Conservation (phyloP, 768 basidiomycete species). For the Termitomyces sp. region DNA sequence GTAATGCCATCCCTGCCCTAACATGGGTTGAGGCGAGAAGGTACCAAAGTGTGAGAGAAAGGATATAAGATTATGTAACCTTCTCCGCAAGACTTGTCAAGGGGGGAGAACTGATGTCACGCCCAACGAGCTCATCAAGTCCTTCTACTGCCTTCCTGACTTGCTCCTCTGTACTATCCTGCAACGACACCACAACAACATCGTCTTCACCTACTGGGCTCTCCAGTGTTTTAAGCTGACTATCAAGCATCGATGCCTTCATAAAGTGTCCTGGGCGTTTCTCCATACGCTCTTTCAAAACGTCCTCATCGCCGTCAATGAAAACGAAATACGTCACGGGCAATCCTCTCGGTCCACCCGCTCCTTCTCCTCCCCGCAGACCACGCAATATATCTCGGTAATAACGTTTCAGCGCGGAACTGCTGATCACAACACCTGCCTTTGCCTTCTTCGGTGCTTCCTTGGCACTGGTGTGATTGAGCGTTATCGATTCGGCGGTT, state of each 20-base stretch:
- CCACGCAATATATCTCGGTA: conserved; percentile 86
- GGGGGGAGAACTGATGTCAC: neutral
- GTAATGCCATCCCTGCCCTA: neutral
- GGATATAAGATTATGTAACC: neutral
- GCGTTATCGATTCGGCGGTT: conserved; percentile 46
- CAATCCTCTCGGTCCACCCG: neutral
- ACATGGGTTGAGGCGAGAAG: neutral
- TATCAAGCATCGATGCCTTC: conserved; percentile 78
- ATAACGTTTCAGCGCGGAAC: conserved; percentile 75
- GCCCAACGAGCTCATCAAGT: conserved; percentile 23
- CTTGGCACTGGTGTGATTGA: neutral
- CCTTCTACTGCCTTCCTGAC: conserved; percentile 38
- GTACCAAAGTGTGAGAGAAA: neutral
- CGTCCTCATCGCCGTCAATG: conserved; percentile 52
- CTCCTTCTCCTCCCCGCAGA: neutral
- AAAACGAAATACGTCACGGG: conserved; percentile 79
- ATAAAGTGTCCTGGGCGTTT: conserved; percentile 73
- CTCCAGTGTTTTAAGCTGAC: conserved; percentile 71
- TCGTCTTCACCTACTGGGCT: conserved; percentile 61
- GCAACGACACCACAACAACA: conserved; percentile 57
- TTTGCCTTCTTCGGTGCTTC: conserved; percentile 12
- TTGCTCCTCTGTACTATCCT: conserved; percentile 53
- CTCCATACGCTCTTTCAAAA: conserved; percentile 60
- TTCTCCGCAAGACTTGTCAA: neutral
- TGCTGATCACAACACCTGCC: conserved; percentile 73